Evolutionary conservation across 2,329 filamentous ascomycete genomes (phyloP).

Genomic region (Fusarium sp.): DNA sequence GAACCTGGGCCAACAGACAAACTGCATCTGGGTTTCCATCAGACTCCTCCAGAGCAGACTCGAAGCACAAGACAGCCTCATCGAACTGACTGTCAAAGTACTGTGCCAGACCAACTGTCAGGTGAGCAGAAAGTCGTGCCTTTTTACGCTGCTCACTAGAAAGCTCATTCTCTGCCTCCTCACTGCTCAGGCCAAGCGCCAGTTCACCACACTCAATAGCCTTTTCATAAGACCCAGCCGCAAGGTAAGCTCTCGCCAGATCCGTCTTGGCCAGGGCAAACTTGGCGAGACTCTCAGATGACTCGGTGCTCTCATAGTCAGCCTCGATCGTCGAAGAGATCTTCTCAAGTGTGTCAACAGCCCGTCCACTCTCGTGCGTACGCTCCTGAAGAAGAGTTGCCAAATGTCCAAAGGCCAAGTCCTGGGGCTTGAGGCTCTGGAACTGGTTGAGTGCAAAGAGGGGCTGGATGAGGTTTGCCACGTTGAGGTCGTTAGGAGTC

Average conservation of each 20-base stretch:
- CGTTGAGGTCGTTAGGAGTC: constrained; percentile 58
- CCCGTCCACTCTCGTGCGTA: constrained; percentile 73
- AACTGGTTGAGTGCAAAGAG: constrained; percentile 91
- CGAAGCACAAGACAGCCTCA: constrained; percentile 82
- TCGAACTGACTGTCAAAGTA: constrained; percentile 77
- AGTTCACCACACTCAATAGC: constrained; percentile 86
- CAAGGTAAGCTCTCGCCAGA: constrained; percentile 85
- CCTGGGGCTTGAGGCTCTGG: constrained; percentile 75
- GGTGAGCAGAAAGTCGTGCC: constrained; percentile 83
- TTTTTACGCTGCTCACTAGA: constrained; percentile 74
- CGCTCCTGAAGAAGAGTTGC: constrained; percentile 86
- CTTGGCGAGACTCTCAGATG: constrained; percentile 75
- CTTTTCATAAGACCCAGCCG: constrained; percentile 70
- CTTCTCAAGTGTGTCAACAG: constrained; percentile 72
- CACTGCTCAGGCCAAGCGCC: constrained; percentile 81
- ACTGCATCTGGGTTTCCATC: constrained; percentile 83
- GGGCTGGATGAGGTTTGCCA: constrained; percentile 81
- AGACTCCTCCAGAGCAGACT: constrained; percentile 82
- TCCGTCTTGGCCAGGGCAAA: constrained; percentile 90
- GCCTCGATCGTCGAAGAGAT: constrained; percentile 80
- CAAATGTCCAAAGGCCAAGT: constrained; percentile 81
- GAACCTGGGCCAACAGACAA: constrained; percentile 88
- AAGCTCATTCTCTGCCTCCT: constrained; percentile 76
- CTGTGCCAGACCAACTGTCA: constrained; percentile 86
- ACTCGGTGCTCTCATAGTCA: constrained; percentile 88